Percentiles rank a stretch among this genome's conserved stretches.
Evolutionary conservation across 257 asterid species (phyloP).

Genomic region (Nicotiana obtusifolia): DNA sequence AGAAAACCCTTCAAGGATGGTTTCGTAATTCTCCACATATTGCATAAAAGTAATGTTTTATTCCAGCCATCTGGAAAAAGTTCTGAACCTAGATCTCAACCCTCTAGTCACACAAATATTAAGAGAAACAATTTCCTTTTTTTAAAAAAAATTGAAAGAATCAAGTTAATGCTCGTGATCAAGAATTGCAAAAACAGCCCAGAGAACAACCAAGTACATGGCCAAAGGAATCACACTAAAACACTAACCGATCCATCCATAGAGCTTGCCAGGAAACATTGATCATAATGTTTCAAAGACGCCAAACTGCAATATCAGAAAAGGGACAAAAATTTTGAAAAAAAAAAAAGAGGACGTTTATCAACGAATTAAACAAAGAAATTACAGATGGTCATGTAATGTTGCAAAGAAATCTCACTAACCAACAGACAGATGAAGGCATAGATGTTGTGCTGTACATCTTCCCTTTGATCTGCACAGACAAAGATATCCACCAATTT

Average conservation of each 20-base stretch:
- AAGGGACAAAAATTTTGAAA: not conserved
- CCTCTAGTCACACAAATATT: too few species aligned
- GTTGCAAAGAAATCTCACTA: conserved; percentile 26
- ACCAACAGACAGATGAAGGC: conserved; percentile 89
- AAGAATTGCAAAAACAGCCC: not conserved
- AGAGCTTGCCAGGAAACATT: conserved; percentile 86
- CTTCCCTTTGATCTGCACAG: conserved; percentile 48
- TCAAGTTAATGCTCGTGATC: not conserved
- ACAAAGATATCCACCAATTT: not conserved
- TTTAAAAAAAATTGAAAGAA: too few species aligned
- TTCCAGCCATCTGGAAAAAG: too few species aligned
- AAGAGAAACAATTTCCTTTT: too few species aligned
- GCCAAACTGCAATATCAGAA: conserved; percentile 49
- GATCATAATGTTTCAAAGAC: conserved; percentile 58
- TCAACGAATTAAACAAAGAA: not conserved
- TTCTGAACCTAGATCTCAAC: too few species aligned
- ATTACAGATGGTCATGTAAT: not conserved
- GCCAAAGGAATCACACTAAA: not conserved
- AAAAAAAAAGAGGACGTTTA: not conserved
- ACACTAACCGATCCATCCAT: conserved; percentile 96
- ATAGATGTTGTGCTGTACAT: conserved; percentile 30
- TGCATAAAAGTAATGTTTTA: too few species aligned
- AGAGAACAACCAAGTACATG: not conserved
- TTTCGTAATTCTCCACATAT: too few species aligned
- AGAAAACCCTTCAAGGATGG: too few species aligned